Base-by-base conservation (phyloP, 371 early-diverging fungal species). In the Zychaea mexicana region DNA sequence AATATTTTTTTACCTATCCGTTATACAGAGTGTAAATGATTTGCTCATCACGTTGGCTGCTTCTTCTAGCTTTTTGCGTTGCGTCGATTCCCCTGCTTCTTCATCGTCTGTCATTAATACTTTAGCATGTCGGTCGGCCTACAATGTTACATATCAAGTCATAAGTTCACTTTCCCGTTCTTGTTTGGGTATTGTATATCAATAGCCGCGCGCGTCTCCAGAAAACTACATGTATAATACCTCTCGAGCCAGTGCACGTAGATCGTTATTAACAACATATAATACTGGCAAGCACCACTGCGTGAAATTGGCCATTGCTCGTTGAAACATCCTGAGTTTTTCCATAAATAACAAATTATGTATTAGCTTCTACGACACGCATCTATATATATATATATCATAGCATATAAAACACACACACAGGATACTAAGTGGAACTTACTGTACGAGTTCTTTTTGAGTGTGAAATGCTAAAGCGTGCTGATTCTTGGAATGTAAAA, bases 1-100 rank as follows among this genome's bases (percentile, higher is more conserved):
- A n/a, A n/a, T n/a, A n/a, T n/a, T 30, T 15, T 22, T 68, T 45
- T 84, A 89, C 83, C 94, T 76, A 66, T 97, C 97, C 2, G 91
- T 96, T 57, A 92, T 85, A 71, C 97, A 96, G 17, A 80, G 61
- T 0, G 91, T 85, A 65, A 97, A 95, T 3, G 94, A 88, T 73
- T 92, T 94, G 82, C 92, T 95, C 59, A 96, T 86, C 0, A 86
- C 76, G 54, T 95, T 86, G 19, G 93, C 94, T 21, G 94, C 90
- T 49, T 93, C 94, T 61, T 97, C 96, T 26, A 94, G 68, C 52
- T 83, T 66, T 81, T 85, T 66, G 70, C 76, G 71, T 42, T 76
- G 68, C 17, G 19, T 21, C 15, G 61, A 17, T 27, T 42, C 38
- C 47, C 82, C 64, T 31, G 73, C 72, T 42, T 12, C 42, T 12